Base-by-base conservation (phyloP, 805 yeast species). In the Nematodospora valgi region DNA sequence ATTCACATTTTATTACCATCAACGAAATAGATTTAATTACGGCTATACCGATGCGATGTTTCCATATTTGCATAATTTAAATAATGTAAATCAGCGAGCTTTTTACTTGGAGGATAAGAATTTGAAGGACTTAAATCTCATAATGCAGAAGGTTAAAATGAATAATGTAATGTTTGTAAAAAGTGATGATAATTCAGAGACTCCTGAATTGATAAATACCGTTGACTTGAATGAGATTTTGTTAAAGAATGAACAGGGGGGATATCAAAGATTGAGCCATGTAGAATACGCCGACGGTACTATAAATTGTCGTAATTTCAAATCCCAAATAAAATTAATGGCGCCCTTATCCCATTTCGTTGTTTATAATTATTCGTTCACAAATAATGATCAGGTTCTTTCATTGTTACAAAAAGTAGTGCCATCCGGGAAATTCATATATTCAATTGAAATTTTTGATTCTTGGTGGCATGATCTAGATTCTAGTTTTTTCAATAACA, bases 1-100 rank as follows among this genome's bases (percentile, higher is more conserved):
- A 6, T 34, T 39, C 2, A 14, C 32, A 16, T 39, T 34, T 22
- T 39, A 39, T 22, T 39, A 39, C 27, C 35, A 35, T 18, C 27
- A 31, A 14, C 15, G 32, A 21, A 32, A 23, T 16, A 20, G 30
- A n/a, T 32, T 27, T 23, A 23, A 25, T 9, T 15, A 11, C 15
- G 10, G 10, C 8, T 31, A 32, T 29, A 20, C 33, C 3, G 18
- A 19, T 5, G 26, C 40, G 6, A 36, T 62, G 44, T 62, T 63
- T 37, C 69, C 69, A 2, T 62, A 54, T 39, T 49, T 63, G 28
- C 66, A 62, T 43, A 67, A 66, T 2, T 43, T 61, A 23, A 46
- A 45, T 29, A 49, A 46, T 27, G 26, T 43, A 9, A 41, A 46
- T 32, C 68, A 58, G 35, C 46, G 62, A 17, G 49, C 52, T 9